Base-by-base conservation (phyloP, 306 rosid genomes). In the Citrullus colocynthis region DNA sequence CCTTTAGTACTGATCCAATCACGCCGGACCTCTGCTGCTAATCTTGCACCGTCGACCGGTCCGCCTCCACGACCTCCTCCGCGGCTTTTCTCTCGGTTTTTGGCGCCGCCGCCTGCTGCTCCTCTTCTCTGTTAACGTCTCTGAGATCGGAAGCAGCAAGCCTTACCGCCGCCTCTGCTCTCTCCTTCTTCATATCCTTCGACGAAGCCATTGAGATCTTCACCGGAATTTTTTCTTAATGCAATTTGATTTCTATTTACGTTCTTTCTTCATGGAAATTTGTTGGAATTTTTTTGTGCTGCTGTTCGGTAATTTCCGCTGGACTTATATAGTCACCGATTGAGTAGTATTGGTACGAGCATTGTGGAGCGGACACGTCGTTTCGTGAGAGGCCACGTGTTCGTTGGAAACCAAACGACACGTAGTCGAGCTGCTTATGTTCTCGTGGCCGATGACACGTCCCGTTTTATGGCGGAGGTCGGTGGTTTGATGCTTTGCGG, bases 111-210 rank as follows among this genome's bases (percentile, higher is more conserved):
- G 83, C 82, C 2, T 62, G 69, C 7, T 2, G 17, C 34, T 73
- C 82, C 21, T 18, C 66, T n/a, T 73, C 79, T 81, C 81, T 82
- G 54, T 79, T 81, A 0, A 77, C 76, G 17, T 91, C 91, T 21
- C 82, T 81, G 6, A 91, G 80, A 48, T 89, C 95, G 20, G 83
- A 69, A 6, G 96, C 93, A 0, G 92, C 90, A 1, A 85, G 88
- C 41, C 83, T 89, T 2, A 89, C 86, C 0, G 89, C 92, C 51
- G 90, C 97, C 83, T 88, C 92, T 0, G 97, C 96, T 81, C 85
- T 77, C 80, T 87, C 89, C 41, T 86, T 81, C 81, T 87, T 90
- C 82, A 81, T 82, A 39, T 85, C 80, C 44, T 34, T 51, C 9
- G 91, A 62, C 17, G 90, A 90, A 21, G 93, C 92, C 97, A 92